A percentile compares a stretch with the other conserved stretches of the same genome.
These are phyloP conservation scores for Aureobasidium sp. DNA, from an alignment of 2,329 filamentous ascomycete genomes.

Conservation along the genomic window DNA sequence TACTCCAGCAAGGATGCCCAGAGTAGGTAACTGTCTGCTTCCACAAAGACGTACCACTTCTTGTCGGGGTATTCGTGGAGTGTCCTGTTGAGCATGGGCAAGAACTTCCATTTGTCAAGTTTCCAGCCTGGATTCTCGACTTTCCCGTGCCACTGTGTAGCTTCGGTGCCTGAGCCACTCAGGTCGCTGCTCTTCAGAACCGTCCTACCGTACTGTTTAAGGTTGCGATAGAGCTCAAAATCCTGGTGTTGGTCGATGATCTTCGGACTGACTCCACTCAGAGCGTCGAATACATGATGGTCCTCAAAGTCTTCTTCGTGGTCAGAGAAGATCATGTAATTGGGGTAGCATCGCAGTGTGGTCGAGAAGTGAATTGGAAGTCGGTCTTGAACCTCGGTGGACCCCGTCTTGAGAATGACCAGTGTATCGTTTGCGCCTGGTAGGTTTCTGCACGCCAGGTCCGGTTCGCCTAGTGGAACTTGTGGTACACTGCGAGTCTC, in stretches of 20 bases:
- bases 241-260: constrained; percentile 20
- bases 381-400: constrained; percentile 27
- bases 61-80: constrained; percentile 35
- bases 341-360: constrained; percentile 28
- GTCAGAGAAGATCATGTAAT: constrained; percentile 34
- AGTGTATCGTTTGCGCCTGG: constrained; percentile 42
- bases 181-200: constrained; percentile 20
- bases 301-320: constrained; percentile 29
- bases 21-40: constrained; percentile 51
- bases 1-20: constrained; percentile 42
- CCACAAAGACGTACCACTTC: constrained; percentile 54
- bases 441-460: constrained; percentile 11
- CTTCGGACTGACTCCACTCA: constrained; percentile 20
- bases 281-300: constrained; percentile 28
- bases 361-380: constrained; percentile 29
- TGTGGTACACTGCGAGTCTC: neutral
- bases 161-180: constrained; percentile 18
- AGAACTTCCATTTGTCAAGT: constrained; percentile 48
- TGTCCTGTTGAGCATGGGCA: constrained; percentile 41
- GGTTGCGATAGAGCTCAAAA: constrained; percentile 25
- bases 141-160: constrained; percentile 22
- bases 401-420: constrained; percentile 40
- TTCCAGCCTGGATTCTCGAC: constrained; percentile 26
- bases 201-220: constrained; percentile 20
- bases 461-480: neutral